Evolutionary conservation across 352 stramenopile species (phyloP).

Genomic region (Lagenidium sp.): DNA sequence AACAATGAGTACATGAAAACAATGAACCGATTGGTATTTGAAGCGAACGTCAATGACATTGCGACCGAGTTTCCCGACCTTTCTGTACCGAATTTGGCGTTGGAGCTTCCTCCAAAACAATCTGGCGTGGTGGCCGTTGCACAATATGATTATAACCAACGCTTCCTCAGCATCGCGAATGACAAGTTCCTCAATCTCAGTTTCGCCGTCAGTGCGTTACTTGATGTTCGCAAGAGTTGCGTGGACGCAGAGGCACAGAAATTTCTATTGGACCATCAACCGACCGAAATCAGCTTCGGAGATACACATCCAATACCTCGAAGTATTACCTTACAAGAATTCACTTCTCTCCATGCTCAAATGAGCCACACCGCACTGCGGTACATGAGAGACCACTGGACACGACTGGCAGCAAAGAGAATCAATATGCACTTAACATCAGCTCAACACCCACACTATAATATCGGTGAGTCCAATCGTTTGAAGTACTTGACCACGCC

Average conservation of each 20-base stretch:
- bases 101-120: slow-evolving; percentile 17
- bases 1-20: slow-evolving; percentile 88
- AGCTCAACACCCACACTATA: slow-evolving; percentile 46
- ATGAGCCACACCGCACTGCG: slow-evolving; percentile 62
- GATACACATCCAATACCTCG: slow-evolving; percentile 29
- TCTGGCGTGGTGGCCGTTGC: slow-evolving; percentile 45
- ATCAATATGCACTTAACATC: slow-evolving; percentile 60
- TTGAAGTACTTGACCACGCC: slow-evolving; percentile 53
- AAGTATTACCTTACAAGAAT: slow-evolving; percentile 69
- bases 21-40: slow-evolving; percentile 92
- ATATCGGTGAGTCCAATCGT: slow-evolving; percentile 54
- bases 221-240: slow-evolving; percentile 65
- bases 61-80: slow-evolving; percentile 45
- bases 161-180: slow-evolving; percentile 42
- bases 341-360: slow-evolving; percentile 53
- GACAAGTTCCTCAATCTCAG: slow-evolving; percentile 63
- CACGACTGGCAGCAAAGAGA: slow-evolving; percentile 50
- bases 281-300: slow-evolving; percentile 55
- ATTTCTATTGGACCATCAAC: slow-evolving; percentile 66
- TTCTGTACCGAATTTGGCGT: slow-evolving; percentile 19
- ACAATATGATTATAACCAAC: slow-evolving; percentile 61
- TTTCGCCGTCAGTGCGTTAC: slow-evolving; percentile 59
- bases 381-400: slow-evolving; percentile 77
- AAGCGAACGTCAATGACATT: slow-evolving; percentile 61
- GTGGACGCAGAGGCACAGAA: slow-evolving; percentile 46